Percentiles rank a stretch among this genome's conserved stretches.
phyloP scores from a whole-genome alignment of 768 basidiomycete genomes.

The Mycena maculata region DNA sequence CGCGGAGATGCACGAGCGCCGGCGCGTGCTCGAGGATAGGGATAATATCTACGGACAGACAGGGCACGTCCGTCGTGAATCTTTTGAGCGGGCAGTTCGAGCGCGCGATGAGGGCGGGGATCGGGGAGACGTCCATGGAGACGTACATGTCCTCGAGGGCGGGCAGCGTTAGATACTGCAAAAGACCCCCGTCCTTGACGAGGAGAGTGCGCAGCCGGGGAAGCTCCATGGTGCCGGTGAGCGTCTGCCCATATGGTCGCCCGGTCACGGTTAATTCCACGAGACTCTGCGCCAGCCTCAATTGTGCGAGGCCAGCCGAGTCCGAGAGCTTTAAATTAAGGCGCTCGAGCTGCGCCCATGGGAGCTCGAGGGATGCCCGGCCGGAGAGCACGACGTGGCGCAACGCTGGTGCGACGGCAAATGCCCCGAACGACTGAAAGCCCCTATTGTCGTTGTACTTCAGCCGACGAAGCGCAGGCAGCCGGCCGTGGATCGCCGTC shows the following conservation, averaged over 20 bases:
- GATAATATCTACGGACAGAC: neutral
- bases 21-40: neutral
- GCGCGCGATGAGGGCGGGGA: slow-evolving; percentile 15
- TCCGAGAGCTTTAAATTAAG: slow-evolving; percentile 7
- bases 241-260: neutral
- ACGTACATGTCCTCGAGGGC: slow-evolving; percentile 18
- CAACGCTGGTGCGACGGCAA: slow-evolving; percentile 4
- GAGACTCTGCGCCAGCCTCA: slow-evolving; percentile 2
- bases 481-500: neutral
- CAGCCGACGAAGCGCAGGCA: neutral
- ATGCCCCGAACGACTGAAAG: slow-evolving; percentile 2
- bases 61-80: slow-evolving; percentile 17
- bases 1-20: neutral
- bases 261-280: slow-evolving; percentile 9
- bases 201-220: slow-evolving; percentile 12
- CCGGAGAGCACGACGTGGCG: slow-evolving; percentile 14
- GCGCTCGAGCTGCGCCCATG: slow-evolving; percentile 15
- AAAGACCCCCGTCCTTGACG: slow-evolving; percentile 13
- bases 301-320: neutral
- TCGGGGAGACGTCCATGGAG: slow-evolving; percentile 16
- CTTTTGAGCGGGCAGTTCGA: neutral
- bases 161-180: neutral
- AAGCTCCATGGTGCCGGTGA: neutral
- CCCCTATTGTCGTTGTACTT: slow-evolving; percentile 17
- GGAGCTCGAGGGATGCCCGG: slow-evolving; percentile 1